Base-by-base conservation (phyloP, 148 eudicot genomes). In the Heliosperma pusillum region DNA sequence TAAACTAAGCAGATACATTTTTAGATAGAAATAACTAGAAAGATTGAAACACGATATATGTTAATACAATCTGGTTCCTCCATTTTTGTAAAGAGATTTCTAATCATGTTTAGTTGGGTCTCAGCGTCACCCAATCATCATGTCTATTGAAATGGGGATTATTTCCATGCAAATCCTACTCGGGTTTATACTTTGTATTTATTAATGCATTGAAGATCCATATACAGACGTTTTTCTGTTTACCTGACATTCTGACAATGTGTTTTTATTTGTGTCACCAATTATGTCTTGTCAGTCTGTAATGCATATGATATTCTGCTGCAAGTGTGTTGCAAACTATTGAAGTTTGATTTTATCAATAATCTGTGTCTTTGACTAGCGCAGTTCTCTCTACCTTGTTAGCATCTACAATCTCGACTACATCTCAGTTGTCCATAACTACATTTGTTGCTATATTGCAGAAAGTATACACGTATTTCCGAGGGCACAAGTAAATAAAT, bases 391-490 rank as follows among this genome's bases (percentile, higher is more conserved):
- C 19, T 65, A 30, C 12, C 12, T 65, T 65, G 12, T 22, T 6
- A 30, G 45, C 45, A 66, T 40, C 26, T 66, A 19, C 19, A 50
- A 16, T 30, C 69, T 65, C 21, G 21, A 1, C 56, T 45, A 10
- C 20, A 45, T 69, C 71, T 47, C 17, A 20, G 45, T 10, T 12
- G n/a, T 70, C 12, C 26, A 53, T 70, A 11, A 42, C 22, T 82
- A 21, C 57, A 29, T 69, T 50, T 50, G 13, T 68, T 67, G 73
- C 11, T 30, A 19, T 82, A 45, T 70, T 86, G 89, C 95, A 90
- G 95, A 88, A 88, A 90, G 77, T 90, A 57, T 90, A 88, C 77
- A 80, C 78, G 77, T 88, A 80, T 78, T 90, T 90, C 84, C 82
- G 95, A 68, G 95, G 95, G 30, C 79, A 84, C 74, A 88, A 87